A percentile compares a stretch with the other conserved stretches of the same genome.
These are phyloP conservation scores for Pleodorina starrii DNA, from an alignment of 139 green algal species.

Conservation along the genomic window DNA sequence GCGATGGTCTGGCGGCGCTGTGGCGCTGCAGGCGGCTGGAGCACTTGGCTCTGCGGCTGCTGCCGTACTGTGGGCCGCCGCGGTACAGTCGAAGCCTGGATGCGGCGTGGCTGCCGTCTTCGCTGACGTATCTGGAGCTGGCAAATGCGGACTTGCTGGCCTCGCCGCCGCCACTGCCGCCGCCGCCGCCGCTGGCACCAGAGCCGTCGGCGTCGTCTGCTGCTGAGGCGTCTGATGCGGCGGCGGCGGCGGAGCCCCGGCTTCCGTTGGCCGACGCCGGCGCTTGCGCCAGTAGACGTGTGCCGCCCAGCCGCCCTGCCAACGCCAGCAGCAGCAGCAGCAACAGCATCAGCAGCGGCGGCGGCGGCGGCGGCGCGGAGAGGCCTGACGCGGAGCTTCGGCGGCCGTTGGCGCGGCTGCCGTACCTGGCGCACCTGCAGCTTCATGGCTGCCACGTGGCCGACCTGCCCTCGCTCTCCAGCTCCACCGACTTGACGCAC, in stretches of 20 bases:
- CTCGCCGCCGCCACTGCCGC: not conserved
- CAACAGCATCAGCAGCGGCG: no score
- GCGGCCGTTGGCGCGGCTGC: not conserved
- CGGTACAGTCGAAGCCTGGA: conserved; percentile 1
- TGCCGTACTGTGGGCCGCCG: conserved; percentile 13
- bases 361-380: no score
- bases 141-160: not conserved
- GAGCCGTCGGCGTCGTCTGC: no score
- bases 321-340: no score
- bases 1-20: not conserved
- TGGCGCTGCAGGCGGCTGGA: not conserved
- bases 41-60: conserved; percentile 22
- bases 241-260: no score
- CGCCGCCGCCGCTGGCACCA: no score
- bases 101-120: conserved; percentile 6
- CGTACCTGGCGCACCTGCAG: not conserved
- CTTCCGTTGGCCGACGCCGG: no score
- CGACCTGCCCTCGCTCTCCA: not conserved
- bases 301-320: no score
- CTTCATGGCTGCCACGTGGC: not conserved
- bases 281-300: no score
- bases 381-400: no score
- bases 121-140: conserved; percentile 3
- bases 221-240: no score
- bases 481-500: not conserved